Conservation (phyloP, 805 yeast genomes). For the Spathaspora sp. region DNA sequence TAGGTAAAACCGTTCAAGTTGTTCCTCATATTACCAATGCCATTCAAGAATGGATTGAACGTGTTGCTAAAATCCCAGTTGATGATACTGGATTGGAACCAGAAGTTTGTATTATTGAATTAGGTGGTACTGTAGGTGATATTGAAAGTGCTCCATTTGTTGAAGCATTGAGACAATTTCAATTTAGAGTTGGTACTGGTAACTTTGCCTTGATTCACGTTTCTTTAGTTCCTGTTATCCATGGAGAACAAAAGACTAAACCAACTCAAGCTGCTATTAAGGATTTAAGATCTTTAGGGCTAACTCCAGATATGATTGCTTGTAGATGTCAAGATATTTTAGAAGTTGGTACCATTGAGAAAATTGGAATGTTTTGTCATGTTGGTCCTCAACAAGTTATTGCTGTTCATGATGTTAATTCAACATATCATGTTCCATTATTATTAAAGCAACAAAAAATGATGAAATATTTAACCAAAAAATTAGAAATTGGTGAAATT, state of each 20-base stretch:
- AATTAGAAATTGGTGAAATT: constrained; percentile 54
- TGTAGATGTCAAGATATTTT: constrained; percentile 89
- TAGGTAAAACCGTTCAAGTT: constrained; percentile 99
- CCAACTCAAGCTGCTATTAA: constrained; percentile 99
- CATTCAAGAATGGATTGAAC: constrained; percentile 97
- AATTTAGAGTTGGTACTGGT: constrained; percentile 91
- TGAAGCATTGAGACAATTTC: constrained; percentile 98
- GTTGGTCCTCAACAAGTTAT: constrained; percentile 98
- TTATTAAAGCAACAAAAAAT: constrained; percentile 83
- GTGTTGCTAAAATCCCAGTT: constrained; percentile 87
- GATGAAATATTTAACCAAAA: constrained; percentile 65
- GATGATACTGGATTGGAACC: constrained; percentile 86
- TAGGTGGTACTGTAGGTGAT: constrained; percentile 99
- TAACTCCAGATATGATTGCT: constrained; percentile 95
- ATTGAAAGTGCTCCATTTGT: constrained; percentile 98
- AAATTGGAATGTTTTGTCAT: constrained; percentile 98
- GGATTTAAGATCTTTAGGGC: constrained; percentile 92
- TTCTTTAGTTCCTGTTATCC: constrained; percentile 94
- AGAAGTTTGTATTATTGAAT: constrained; percentile 93
- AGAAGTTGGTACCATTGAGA: constrained; percentile 82
- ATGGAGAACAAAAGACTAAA: constrained; percentile 98
- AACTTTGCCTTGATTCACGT: constrained; percentile 96
- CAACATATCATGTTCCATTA: constrained; percentile 96
- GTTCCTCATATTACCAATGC: constrained; percentile 98
- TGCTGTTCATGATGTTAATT: constrained; percentile 94